Evolutionary conservation across 768 basidiomycete genomes (phyloP).

Genomic region (Boletus sp.): DNA sequence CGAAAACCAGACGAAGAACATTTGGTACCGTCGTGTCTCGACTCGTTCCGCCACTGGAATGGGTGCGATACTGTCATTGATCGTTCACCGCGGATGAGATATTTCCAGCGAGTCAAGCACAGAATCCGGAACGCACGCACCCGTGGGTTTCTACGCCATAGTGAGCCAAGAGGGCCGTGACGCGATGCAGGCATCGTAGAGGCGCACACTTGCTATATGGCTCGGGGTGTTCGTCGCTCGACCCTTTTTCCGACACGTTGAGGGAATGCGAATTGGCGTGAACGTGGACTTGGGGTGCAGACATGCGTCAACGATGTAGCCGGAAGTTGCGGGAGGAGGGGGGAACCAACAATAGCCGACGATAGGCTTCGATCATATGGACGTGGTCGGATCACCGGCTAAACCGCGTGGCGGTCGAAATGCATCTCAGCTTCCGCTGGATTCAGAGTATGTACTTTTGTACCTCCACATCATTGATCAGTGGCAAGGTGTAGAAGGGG

Average conservation of each 20-base stretch:
- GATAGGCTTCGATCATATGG: background rate
- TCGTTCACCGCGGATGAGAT: background rate
- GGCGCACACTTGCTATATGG: background rate
- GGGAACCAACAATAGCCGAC: background rate
- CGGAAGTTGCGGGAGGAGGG: background rate
- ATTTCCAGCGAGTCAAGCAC: background rate
- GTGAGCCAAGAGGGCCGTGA: constrained; percentile 29
- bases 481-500: too few relatives aligned
- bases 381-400: background rate
- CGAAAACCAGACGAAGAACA: constrained; percentile 53
- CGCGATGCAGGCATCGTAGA: constrained; percentile 16
- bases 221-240: background rate
- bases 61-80: constrained; percentile 35
- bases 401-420: too few relatives aligned
- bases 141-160: constrained; percentile 43
- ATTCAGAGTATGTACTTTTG: too few relatives aligned
- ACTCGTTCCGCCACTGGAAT: constrained; percentile 34
- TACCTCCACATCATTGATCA: too few relatives aligned
- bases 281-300: background rate
- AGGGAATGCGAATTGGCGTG: background rate
- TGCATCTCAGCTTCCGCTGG: too few relatives aligned
- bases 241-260: constrained; percentile 1
- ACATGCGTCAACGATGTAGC: constrained; percentile 1
- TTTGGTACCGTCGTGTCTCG: constrained; percentile 42
- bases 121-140: constrained; percentile 17